Evolutionary conservation across 2,329 filamentous ascomycete genomes (phyloP), one percentile per base, ranked within the genome.

Genomic region (Thelonectria discophora): DNA sequence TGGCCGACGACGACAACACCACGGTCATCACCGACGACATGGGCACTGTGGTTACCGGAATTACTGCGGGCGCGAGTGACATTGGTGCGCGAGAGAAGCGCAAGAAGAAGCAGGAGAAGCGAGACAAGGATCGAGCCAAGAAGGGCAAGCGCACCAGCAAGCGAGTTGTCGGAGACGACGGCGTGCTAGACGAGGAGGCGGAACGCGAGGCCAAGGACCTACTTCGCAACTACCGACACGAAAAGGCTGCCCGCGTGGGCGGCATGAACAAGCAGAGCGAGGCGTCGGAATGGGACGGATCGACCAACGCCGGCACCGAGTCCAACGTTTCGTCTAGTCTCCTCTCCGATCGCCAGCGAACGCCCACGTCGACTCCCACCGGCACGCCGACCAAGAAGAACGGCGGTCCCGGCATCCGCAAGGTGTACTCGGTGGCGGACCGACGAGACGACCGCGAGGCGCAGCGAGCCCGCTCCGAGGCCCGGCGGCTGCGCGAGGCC

Each of bases 201-300:
- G 90, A 91, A 74, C 84, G 83, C 40, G 82, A 82, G 54, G 88
- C 86, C 21, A 82, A 88, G 69, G 81, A 87, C 48, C 90, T 95
- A 62, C 86, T 98, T 58, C 87, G 90, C 60, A 87, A 87, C 34
- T 98, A 98, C 81, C 91, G 94, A 21, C 85, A 93, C 73, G 94
- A 98, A 79, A 92, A 90, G 75, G 82, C 93, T 2, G 94, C 94
- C 1, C 86, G 91, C 53, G 93, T 98, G 2, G 94, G 94, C 37
- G 94, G 94, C 18, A 81, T 98, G 76, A 98, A 98, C 79, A 89
- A 90, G 70, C 84, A 90, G 68, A 84, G 89, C 45, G 94, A 97
- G 69, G 91, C 89, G 63, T 91, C 88, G 62, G 82, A 87, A 67
- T 97, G 92, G 84, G 91, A 96, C 73, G 92, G 91, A 46, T 86